phyloP scores from a whole-genome alignment of 1,139 yeast species.

The Candida sp. region DNA sequence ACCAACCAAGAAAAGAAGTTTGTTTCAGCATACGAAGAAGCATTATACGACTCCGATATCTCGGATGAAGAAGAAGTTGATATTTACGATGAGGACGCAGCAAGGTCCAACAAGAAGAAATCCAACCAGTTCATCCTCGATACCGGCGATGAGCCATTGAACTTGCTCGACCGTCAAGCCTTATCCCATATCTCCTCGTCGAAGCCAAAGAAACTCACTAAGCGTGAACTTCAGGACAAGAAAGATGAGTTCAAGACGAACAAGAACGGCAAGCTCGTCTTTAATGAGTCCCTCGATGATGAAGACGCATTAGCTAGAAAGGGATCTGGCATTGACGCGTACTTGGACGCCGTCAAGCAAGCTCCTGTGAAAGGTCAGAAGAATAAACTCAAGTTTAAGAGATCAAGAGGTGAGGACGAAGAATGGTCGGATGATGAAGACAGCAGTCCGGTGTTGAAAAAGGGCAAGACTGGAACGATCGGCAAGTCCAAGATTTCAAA shows the following conservation, averaged over 20 bases:
- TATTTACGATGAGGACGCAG: slow-evolving; percentile 23
- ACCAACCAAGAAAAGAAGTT: slow-evolving; percentile 44
- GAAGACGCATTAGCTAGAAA: slow-evolving; percentile 56
- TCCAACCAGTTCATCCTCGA: slow-evolving; percentile 71
- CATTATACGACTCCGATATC: slow-evolving; percentile 62
- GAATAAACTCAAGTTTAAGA: slow-evolving; percentile 87
- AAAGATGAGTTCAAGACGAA: slow-evolving; percentile 53
- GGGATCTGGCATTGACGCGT: slow-evolving; percentile 80
- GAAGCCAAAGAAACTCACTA: slow-evolving; percentile 64
- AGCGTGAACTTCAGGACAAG: slow-evolving; percentile 46
- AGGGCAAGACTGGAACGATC: slow-evolving; percentile 17
- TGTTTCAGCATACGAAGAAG: slow-evolving; percentile 88
- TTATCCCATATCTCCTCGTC: slow-evolving; percentile 88
- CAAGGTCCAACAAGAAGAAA: slow-evolving; percentile 14
- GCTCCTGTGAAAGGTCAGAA: slow-evolving; percentile 95
- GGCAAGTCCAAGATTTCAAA: slow-evolving; percentile 34
- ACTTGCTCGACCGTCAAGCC: slow-evolving; percentile 84
- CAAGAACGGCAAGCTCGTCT: slow-evolving; percentile 57
- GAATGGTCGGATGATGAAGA: slow-evolving; percentile 58
- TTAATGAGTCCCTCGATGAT: slow-evolving; percentile 41
- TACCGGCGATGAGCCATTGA: slow-evolving; percentile 82
- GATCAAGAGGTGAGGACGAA: slow-evolving; percentile 55
- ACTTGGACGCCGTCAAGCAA: slow-evolving; percentile 89
- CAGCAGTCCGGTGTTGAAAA: slow-evolving; percentile 16
- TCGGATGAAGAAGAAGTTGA: slow-evolving; percentile 44